phyloP scores from a whole-genome alignment of 106 monocot genomes.

The Amphibolis antarctica region DNA sequence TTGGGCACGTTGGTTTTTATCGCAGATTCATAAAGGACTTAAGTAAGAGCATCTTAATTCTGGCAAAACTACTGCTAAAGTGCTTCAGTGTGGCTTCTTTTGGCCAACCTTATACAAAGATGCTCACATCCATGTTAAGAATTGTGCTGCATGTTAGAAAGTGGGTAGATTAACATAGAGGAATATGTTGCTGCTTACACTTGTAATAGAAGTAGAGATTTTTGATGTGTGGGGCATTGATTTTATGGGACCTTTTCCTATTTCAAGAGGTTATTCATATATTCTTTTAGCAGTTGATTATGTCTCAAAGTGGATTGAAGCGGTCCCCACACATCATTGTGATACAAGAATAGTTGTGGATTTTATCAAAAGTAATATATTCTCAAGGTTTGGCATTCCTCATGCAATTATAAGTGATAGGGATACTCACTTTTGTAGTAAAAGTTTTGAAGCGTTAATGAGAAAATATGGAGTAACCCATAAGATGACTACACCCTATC shows the following conservation, averaged over 20 bases:
- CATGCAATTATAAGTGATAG: background rate
- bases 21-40: too few species aligned
- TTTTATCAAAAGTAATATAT: constrained; percentile 2
- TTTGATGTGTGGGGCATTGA: constrained; percentile 3
- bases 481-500: background rate
- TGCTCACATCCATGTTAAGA: background rate
- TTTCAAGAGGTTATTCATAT: background rate
- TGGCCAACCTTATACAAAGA: constrained; percentile 3
- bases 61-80: background rate
- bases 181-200: background rate
- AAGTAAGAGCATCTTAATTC: background rate
- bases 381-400: background rate
- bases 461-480: background rate
- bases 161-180: background rate
- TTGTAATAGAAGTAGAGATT: background rate
- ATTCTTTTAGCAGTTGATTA: background rate
- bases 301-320: constrained; percentile 6
- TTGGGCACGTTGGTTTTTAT: too few species aligned
- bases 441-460: background rate
- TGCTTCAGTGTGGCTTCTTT: constrained; percentile 5
- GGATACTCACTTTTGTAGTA: background rate
- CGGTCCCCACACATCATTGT: background rate
- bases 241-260: background rate
- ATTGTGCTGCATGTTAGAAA: background rate
- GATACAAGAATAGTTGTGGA: background rate